Evolutionary conservation across 2,329 filamentous ascomycete species (phyloP), one percentile per base, ranked within the genome.

Genomic region (Aureobasidium mangrovei): DNA sequence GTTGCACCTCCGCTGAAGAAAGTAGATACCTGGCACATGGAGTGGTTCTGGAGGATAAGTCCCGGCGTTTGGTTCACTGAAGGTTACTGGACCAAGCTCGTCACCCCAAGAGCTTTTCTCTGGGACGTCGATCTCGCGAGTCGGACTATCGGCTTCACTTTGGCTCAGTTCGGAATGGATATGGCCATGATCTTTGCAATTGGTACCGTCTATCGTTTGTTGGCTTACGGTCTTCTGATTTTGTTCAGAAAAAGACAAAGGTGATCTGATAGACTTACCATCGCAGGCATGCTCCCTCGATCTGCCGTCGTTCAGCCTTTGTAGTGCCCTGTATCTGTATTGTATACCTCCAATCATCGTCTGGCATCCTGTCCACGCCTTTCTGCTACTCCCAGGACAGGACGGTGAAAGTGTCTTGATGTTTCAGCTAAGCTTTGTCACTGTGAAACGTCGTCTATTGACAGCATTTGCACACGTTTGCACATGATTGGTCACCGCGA

Each of bases 1-100:
- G 73, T 78, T 7, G 74, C 76, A 2, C 79, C 79, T 24, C 69
- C 73, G 1, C 63, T 82, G 27, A 62, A 66, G 4, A 73, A 71
- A 52, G 78, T 79, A 7, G 69, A 71, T 56, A 59, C 60, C 0
- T 82, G 78, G 79, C 70, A 78, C 39, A 59, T 82, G 60, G 72
- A 74, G 53, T 79, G 78, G 77, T 65, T 82, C 8, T 82, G 79
- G 78, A 68, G 78, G 10, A 61, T 72, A 12, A 75, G 70, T 7
- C 79, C 78, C 0, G 78, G 74, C 2, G 75, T 76, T 3, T 82
- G 78, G 79, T 68, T 80, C 27, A 74, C 77, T 0, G 79, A 82
- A 63, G 63, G 76, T 9, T 81, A 81, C 62, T 80, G 80, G 58
- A 75, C 73, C 0, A 68, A 77, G 61, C 73, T 80, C 48, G 65